Evolutionary conservation across 1,284 basidiomycete genomes (phyloP).

Genomic region (Hymenochaete sp.): DNA sequence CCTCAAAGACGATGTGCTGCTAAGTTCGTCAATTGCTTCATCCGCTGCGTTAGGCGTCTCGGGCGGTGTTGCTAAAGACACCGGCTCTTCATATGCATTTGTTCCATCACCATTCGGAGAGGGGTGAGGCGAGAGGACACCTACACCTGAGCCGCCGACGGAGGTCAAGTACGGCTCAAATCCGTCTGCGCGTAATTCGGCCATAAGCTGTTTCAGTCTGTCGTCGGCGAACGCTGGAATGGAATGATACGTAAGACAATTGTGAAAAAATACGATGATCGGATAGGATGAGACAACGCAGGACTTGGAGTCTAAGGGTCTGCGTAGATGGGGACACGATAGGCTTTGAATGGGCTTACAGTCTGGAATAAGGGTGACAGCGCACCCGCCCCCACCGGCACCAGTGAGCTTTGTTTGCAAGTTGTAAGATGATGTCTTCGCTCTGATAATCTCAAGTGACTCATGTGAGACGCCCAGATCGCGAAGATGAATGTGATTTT

Average conservation of each 20-base stretch:
- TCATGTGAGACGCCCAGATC: slow-evolving; percentile 92
- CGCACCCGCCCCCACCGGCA: slow-evolving; percentile 97
- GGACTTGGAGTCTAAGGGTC: neutral
- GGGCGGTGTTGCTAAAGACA: slow-evolving; percentile 20
- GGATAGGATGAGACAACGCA: neutral
- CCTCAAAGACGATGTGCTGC: slow-evolving; percentile 29
- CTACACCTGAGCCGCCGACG: slow-evolving; percentile 89
- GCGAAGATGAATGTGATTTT: slow-evolving; percentile 85
- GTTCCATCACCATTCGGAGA: slow-evolving; percentile 12
- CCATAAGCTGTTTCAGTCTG: slow-evolving; percentile 48
- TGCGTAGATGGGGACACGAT: neutral
- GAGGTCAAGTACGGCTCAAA: slow-evolving; percentile 87
- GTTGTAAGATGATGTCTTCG: slow-evolving; percentile 60
- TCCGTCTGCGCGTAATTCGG: slow-evolving; percentile 50
- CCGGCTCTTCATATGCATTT: neutral
- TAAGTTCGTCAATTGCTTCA: slow-evolving; percentile 19
- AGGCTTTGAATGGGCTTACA: slow-evolving; percentile 33
- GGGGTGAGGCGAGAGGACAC: slow-evolving; percentile 58
- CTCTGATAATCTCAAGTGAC: slow-evolving; percentile 75
- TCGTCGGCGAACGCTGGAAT: slow-evolving; percentile 54
- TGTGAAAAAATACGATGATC: neutral
- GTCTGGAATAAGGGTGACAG: slow-evolving; percentile 92
- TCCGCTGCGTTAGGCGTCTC: slow-evolving; percentile 34
- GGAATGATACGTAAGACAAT: slow-evolving; percentile 6
- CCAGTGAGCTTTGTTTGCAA: slow-evolving; percentile 97